phyloP scores from a whole-genome alignment of 805 yeast genomes.

The Sungouiozyma intestinalis region DNA sequence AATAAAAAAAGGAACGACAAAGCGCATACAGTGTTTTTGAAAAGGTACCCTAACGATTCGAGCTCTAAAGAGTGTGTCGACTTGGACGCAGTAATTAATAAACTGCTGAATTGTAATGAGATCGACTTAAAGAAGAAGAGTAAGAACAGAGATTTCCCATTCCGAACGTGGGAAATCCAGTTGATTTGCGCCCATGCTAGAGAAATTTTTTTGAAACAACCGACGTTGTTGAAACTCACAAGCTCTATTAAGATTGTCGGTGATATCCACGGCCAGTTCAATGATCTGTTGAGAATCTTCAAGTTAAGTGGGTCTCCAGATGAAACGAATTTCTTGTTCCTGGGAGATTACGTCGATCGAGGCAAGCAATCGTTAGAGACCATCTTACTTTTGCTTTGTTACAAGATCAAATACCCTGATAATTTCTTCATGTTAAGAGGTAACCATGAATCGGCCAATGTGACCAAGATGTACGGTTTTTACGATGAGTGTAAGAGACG shows the following conservation, averaged over 20 bases:
- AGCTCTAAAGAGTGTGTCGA: slow-evolving; percentile 30
- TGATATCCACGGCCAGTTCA: slow-evolving; percentile 95
- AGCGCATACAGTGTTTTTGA: slow-evolving; percentile 15
- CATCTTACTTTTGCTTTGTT: slow-evolving; percentile 74
- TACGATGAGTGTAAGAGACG: slow-evolving; percentile 96
- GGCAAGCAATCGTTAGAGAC: slow-evolving; percentile 96
- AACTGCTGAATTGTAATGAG: slow-evolving; percentile 37
- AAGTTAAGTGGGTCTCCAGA: slow-evolving; percentile 97
- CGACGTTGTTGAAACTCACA: slow-evolving; percentile 51
- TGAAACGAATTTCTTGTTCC: slow-evolving; percentile 76
- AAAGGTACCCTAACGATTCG: slow-evolving; percentile 23
- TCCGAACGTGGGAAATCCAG: slow-evolving; percentile 45
- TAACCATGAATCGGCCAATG: slow-evolving; percentile 95
- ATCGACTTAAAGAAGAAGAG: neutral
- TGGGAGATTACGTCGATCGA: slow-evolving; percentile 96
- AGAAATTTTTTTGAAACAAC: slow-evolving; percentile 52
- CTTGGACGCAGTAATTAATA: slow-evolving; percentile 54
- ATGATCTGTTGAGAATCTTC: slow-evolving; percentile 80
- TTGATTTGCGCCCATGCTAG: slow-evolving; percentile 48
- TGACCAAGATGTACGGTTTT: slow-evolving; percentile 92
- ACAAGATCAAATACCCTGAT: slow-evolving; percentile 92
- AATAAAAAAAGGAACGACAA: no score
- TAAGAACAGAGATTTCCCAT: slow-evolving; percentile 32
- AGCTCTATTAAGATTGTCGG: slow-evolving; percentile 81
- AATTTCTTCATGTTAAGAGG: slow-evolving; percentile 90